A percentile compares a stretch with the other conserved stretches of the same genome.
Conservation (phyloP, 2,329 filamentous ascomycete species). For the Decorospora gaudefroyi region DNA sequence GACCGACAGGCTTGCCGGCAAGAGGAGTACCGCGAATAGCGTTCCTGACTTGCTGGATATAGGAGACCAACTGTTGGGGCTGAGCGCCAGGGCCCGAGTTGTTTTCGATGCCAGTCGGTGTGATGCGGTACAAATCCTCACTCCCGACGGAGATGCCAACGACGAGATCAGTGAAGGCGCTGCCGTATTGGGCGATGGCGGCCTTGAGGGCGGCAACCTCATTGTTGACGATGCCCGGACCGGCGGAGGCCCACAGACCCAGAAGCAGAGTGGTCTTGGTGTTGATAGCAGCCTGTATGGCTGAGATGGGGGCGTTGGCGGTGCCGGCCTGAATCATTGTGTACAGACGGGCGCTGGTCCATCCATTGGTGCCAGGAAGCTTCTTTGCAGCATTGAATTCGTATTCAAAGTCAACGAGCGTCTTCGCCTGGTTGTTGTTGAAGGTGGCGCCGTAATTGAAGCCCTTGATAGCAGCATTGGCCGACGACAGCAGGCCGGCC, state of each 20-base stretch:
- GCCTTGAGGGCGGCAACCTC: slow-evolving; percentile 73
- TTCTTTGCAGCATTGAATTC: slow-evolving; percentile 69
- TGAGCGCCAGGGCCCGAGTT: slow-evolving; percentile 65
- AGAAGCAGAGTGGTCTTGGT: slow-evolving; percentile 79
- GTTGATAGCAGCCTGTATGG: slow-evolving; percentile 78
- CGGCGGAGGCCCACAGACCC: slow-evolving; percentile 80
- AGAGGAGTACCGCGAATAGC: slow-evolving; percentile 67
- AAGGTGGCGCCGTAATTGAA: slow-evolving; percentile 75
- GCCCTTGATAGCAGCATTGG: slow-evolving; percentile 54
- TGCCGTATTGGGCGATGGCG: slow-evolving; percentile 71
- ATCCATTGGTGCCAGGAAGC: slow-evolving; percentile 65
- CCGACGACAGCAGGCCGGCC: slow-evolving; percentile 48
- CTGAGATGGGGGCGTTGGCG: slow-evolving; percentile 66
- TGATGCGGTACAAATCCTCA: slow-evolving; percentile 70
- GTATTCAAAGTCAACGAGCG: slow-evolving; percentile 67
- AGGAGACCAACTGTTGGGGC: slow-evolving; percentile 66
- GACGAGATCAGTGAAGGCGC: slow-evolving; percentile 66
- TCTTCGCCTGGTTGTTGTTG: slow-evolving; percentile 63
- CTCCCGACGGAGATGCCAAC: slow-evolving; percentile 84
- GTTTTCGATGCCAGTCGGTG: slow-evolving; percentile 68
- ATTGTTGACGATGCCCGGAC: slow-evolving; percentile 65
- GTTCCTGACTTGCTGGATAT: slow-evolving; percentile 70
- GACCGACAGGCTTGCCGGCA: slow-evolving; percentile 66
- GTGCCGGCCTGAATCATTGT: slow-evolving; percentile 74
- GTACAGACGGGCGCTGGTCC: slow-evolving; percentile 71